Conservation (phyloP, 192 early-diverging fungal species). For the Globomyces pollinis-pini region DNA sequence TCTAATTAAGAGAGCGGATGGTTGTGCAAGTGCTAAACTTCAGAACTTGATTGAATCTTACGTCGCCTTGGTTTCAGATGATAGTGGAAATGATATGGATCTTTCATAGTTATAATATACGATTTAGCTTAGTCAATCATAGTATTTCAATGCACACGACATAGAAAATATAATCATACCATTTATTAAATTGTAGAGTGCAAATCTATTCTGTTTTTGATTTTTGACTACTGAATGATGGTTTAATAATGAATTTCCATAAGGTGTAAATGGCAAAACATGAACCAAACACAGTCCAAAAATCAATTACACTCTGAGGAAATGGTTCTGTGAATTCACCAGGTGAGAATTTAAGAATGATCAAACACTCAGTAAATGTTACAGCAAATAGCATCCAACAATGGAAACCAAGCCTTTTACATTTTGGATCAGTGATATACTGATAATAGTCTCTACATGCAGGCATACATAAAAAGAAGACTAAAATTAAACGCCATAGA, state of each 20-base stretch:
- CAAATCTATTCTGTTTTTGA: background rate
- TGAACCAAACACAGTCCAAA: conserved; percentile 62
- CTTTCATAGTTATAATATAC: too few species aligned
- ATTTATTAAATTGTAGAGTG: too few species aligned
- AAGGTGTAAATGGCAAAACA: conserved; percentile 62
- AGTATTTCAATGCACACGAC: too few species aligned
- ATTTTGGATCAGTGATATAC: conserved; percentile 66
- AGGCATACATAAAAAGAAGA: conserved; percentile 83
- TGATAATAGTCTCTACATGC: conserved; percentile 86
- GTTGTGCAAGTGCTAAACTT: too few species aligned
- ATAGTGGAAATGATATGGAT: too few species aligned
- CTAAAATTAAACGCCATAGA: conserved; percentile 61
- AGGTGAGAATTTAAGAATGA: conserved; percentile 79
- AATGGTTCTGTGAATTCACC: conserved; percentile 79
- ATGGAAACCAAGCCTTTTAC: conserved; percentile 87
- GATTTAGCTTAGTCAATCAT: too few species aligned
- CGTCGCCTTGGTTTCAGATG: too few species aligned
- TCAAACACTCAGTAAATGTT: conserved; percentile 85
- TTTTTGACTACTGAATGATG: background rate
- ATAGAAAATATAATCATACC: too few species aligned
- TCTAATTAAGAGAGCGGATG: too few species aligned
- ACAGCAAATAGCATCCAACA: conserved; percentile 85
- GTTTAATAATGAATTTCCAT: conserved; percentile 55
- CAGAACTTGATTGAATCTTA: too few species aligned
- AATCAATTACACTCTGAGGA: conserved; percentile 59